Base-by-base conservation (phyloP, 2,329 filamentous ascomycete genomes). In the Ascochyta fabae region DNA sequence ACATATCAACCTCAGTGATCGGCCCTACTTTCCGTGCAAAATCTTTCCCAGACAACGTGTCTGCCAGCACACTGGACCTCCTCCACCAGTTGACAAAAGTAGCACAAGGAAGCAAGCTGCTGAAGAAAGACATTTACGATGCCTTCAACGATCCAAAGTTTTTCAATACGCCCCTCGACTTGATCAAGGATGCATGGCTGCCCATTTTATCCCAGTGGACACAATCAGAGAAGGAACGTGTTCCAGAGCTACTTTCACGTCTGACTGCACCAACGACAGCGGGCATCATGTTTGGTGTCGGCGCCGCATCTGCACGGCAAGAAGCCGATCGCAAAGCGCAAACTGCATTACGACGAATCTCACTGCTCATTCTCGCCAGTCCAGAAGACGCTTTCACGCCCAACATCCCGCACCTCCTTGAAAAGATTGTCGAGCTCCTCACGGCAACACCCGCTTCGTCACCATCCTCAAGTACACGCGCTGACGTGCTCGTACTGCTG, bases 271-370 rank as follows among this genome's bases (percentile, higher is more conserved):
- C 95, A 6, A 92, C 93, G 1, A 94, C 93, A 13, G 95, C 96
- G 0, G 95, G 95, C 8, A 96, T 99, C 65, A 94, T 99, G 72
- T 99, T 99, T 69, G 95, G 95, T n/a, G 95, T 99, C 0, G 96
- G 96, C 10, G 95, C 95, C 6, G 92, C 91, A 22, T 96, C 93
- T 39, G 95, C 95, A 33, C 85, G 95, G 55, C 84, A 96, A n/a
- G 95, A 99, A 77, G 92, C 96, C 6, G 95, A 99, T 75, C 88
- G 93, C 54, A 95, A 89, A 76, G 92, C 93, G 1, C 94, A 98
- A 75, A 83, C 96, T 27, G 96, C 92, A 61, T 83, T 99, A 16
- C 89, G 93, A 12, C 86, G 95, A 42, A 86, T 96, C 42, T 87
- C 92, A 4, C 83, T 92, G 1, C 80, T 99, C 10, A 79, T 98